Evolutionary conservation across 306 rosid species (phyloP), one percentile per base, ranked within the genome.

Genomic region (Castanea mollissima): DNA sequence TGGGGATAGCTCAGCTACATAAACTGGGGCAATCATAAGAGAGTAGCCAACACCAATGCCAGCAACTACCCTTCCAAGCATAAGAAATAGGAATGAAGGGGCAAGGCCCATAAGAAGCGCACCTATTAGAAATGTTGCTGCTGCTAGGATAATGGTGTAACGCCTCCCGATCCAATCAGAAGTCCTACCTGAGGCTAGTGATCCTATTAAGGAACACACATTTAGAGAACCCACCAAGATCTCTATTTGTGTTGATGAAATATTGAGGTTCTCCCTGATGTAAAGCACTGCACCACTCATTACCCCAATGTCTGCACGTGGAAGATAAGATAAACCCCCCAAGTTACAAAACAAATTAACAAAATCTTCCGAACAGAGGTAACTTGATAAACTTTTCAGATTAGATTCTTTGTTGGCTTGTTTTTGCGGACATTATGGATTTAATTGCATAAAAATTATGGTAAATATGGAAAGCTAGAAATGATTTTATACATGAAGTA

Each of bases 241-340:
- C 80, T 94, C 98, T 31, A 86, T 88, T 79, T 94, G 92, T 2
- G 90, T 75, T 38, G 92, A 75, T 55, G 90, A 69, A 60, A 94
- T 89, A 3, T 88, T 82, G 13, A 94, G 78, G 58, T 88, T 83
- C 67, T 94, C 82, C 56, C 60, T 81, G 81, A 94, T 92, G 72
- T 52, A 85, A 13, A 94, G 77, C 69, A 79, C 88, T n/a, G 97
- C 98, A 41, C 98, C 98, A 88, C 98, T 94, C 97, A 94, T 94
- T 16, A 90, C 98, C 82, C 97, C 97, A 79, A 89, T 89, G 76
- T 94, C 89, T 83, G 82, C 76, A 21, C 1, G 54, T 21, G 52
- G 70, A 64, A 64, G 29, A 19, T 20, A 12, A 58, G 4, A 8
- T 8, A 3, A 15, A 32, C n/a, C 19, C 49, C 5, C 11, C 1